These are phyloP conservation scores for Asterionellopsis glacialis DNA, from an alignment of 108 stramenopile species.

Conservation along the genomic window DNA sequence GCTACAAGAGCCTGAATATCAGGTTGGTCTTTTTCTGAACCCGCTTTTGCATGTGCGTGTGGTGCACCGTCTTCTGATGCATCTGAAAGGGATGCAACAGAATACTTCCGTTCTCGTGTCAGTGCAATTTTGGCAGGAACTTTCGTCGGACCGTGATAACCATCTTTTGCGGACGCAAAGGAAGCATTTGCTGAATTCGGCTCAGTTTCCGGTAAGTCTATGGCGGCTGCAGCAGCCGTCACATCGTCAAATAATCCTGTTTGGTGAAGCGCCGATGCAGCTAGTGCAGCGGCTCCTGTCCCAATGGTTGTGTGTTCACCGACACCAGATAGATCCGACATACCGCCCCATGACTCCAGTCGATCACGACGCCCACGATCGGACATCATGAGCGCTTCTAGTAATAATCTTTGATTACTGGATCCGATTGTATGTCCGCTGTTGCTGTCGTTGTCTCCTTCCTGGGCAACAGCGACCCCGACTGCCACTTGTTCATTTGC, in stretches of 20 bases:
- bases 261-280: slow-evolving; percentile 12
- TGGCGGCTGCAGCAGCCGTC: slow-evolving; percentile 48
- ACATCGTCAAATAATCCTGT: slow-evolving; percentile 34
- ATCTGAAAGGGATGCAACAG: slow-evolving; percentile 55
- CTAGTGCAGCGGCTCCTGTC: background rate
- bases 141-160: background rate
- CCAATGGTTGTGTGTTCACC: slow-evolving; percentile 11
- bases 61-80: slow-evolving; percentile 20
- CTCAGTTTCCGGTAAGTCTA: slow-evolving; percentile 22
- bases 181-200: slow-evolving; percentile 8
- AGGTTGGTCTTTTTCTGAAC: too few species aligned
- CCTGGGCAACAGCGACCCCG: background rate
- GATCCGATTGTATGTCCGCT: slow-evolving; percentile 24
- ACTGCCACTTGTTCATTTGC: too few species aligned
- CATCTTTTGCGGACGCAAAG: slow-evolving; percentile 15
- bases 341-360: slow-evolving; percentile 83
- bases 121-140: slow-evolving; percentile 26
- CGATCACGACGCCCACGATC: slow-evolving; percentile 53
- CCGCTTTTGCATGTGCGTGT: too few species aligned
- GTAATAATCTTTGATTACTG: slow-evolving; percentile 27
- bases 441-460: slow-evolving; percentile 15
- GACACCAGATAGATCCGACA: slow-evolving; percentile 64
- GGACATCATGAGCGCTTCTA: slow-evolving; percentile 49
- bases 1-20: slow-evolving; percentile 42
- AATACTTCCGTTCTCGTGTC: slow-evolving; percentile 47